Evolutionary conservation across 2,329 filamentous ascomycete species (phyloP).

Genomic region (Sporothrix pallida): DNA sequence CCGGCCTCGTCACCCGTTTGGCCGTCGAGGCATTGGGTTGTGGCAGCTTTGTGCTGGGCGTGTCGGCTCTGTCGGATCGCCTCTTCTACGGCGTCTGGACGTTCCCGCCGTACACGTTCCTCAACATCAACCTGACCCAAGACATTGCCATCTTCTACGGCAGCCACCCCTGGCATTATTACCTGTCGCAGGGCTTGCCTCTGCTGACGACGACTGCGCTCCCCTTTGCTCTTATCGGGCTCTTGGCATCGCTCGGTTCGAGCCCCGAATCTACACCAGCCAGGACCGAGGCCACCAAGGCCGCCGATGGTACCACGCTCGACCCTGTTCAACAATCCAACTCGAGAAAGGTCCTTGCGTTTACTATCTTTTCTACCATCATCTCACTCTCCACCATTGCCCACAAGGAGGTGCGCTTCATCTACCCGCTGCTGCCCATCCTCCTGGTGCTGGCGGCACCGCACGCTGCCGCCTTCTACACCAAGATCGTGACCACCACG

Average conservation of each 20-base stretch:
- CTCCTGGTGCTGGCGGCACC: constrained; percentile 80
- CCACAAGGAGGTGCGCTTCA: constrained; percentile 97
- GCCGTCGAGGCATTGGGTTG: constrained; percentile 69
- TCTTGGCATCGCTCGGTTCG: constrained; percentile 57
- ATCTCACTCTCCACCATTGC: constrained; percentile 75
- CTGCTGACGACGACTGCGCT: constrained; percentile 82
- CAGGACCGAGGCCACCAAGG: not conserved
- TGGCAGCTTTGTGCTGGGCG: constrained; percentile 62
- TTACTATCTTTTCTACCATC: constrained; percentile 65
- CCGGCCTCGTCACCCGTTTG: constrained; percentile 58
- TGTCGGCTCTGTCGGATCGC: constrained; percentile 73
- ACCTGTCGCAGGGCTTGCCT: constrained; percentile 86
- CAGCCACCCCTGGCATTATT: constrained; percentile 89
- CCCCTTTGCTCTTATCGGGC: constrained; percentile 72
- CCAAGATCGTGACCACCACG: constrained; percentile 41
- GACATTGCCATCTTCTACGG: constrained; percentile 93
- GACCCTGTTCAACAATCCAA: constrained; percentile 47
- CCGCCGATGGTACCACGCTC: constrained; percentile 45
- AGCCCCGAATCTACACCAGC: constrained; percentile 36
- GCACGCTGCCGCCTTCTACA: constrained; percentile 69
- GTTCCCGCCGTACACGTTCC: constrained; percentile 83
- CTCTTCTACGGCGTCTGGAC: constrained; percentile 85
- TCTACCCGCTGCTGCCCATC: constrained; percentile 88
- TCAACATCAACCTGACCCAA: constrained; percentile 89
- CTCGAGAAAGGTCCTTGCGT: constrained; percentile 61